phyloP scores from a whole-genome alignment of 1,284 basidiomycete species.

The Cryptococcus jaspeensis region DNA sequence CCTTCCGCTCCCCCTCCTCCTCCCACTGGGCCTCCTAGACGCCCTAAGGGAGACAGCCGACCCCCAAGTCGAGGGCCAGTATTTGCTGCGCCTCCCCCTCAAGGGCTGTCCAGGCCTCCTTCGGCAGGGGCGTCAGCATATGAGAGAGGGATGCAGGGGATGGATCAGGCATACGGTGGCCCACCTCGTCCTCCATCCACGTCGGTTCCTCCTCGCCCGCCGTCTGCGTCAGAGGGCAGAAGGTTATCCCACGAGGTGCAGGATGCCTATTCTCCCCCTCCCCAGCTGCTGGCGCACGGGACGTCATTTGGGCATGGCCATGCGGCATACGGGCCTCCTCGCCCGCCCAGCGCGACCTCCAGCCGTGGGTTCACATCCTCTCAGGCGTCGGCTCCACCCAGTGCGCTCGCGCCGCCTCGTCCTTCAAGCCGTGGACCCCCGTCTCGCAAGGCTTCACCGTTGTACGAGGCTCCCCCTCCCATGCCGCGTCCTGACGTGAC shows the following conservation, averaged over 20 bases:
- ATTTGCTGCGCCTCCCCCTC: constrained; percentile 16
- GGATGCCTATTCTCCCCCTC: constrained; percentile 4
- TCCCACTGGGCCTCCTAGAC: constrained; percentile 30
- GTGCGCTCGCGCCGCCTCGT: constrained; percentile 10
- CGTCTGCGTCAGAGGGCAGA: constrained; percentile 1
- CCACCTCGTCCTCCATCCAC: constrained; percentile 6
- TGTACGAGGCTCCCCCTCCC: constrained; percentile 23
- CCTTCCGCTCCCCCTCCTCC: constrained; percentile 12
- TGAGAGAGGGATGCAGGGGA: neutral
- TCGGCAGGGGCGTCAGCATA: neutral
- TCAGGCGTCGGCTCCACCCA: neutral
- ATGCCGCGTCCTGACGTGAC: constrained; percentile 6
- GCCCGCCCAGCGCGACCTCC: constrained; percentile 10
- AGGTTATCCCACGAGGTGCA: neutral
- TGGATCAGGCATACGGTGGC: constrained; percentile 1
- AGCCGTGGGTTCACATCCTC: neutral
- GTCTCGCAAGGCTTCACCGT: constrained; percentile 8
- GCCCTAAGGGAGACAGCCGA: constrained; percentile 16
- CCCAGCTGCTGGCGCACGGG: neutral
- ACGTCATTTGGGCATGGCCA: neutral
- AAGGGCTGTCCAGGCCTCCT: neutral
- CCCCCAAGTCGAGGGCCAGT: constrained; percentile 12
- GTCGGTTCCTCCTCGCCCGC: no score
- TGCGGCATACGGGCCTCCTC: constrained; percentile 3
- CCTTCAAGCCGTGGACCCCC: constrained; percentile 12